phyloP scores from a whole-genome alignment of 2,329 filamentous ascomycete genomes.

The Lecanicillium sp. region DNA sequence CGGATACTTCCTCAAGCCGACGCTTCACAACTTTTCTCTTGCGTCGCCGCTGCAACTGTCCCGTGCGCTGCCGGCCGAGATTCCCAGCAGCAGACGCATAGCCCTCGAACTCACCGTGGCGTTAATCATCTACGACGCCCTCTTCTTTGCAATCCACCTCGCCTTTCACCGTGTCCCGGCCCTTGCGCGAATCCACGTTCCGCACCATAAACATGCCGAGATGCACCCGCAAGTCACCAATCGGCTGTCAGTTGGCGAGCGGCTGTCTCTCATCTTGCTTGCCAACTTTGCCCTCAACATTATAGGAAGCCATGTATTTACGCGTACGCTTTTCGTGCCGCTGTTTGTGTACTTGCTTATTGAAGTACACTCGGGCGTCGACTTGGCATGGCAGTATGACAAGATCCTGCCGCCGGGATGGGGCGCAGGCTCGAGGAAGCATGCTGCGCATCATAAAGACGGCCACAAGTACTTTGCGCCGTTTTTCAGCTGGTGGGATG shows the following conservation, averaged over 20 bases:
- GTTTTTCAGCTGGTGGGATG: not conserved
- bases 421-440: not conserved
- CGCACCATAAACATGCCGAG: not conserved
- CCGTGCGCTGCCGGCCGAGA: not conserved
- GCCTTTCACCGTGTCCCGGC: not conserved
- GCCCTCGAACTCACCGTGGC: not conserved
- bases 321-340: not conserved
- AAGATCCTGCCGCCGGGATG: constrained; percentile 13
- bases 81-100: not conserved
- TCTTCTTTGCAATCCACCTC: not conserved
- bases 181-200: not conserved
- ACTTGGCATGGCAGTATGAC: not conserved
- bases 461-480: not conserved
- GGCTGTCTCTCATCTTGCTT: not conserved
- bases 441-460: not conserved
- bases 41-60: not conserved
- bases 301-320: not conserved
- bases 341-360: not conserved
- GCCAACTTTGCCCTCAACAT: not conserved
- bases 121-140: not conserved
- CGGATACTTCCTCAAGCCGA: not conserved
- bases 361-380: not conserved
- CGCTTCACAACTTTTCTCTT: not conserved
- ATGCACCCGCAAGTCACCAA: not conserved
- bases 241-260: not conserved